phyloP scores from a whole-genome alignment of 2,329 filamentous ascomycete species.

The Fusarium fracticaudum region DNA sequence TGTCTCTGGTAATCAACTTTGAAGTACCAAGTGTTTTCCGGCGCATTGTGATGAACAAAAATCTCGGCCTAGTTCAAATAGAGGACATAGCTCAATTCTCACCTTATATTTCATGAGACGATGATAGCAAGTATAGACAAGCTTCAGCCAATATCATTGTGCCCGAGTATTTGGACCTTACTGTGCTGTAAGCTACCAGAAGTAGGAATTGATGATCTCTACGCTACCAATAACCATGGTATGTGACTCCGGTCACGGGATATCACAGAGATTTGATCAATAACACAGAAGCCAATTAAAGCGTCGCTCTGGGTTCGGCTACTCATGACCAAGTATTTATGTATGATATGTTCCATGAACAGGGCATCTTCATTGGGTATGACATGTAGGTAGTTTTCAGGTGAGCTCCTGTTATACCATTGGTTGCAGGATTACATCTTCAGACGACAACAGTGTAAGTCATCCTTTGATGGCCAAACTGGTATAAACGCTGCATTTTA shows the following conservation, averaged over 20 bases:
- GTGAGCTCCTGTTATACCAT: not conserved
- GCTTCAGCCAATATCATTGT: not conserved
- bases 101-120: not conserved
- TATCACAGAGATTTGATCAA: not conserved
- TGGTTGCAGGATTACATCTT: not conserved
- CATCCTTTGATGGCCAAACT: not conserved
- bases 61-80: not conserved
- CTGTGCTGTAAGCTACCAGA: not conserved
- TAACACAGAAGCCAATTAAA: not conserved
- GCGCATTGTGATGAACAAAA: not conserved
- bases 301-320: not conserved
- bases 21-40: not conserved
- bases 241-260: not conserved
- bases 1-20: not conserved
- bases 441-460: not conserved
- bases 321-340: not conserved
- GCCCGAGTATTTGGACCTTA: not conserved
- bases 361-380: not conserved
- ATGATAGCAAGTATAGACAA: not conserved
- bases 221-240: not conserved
- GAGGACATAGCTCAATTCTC: not conserved
- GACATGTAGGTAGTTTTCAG: not conserved
- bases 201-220: not conserved
- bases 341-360: not conserved
- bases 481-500: not conserved